Conservation (phyloP, 352 stramenopile genomes). For the Elongisporangium prolatum region DNA sequence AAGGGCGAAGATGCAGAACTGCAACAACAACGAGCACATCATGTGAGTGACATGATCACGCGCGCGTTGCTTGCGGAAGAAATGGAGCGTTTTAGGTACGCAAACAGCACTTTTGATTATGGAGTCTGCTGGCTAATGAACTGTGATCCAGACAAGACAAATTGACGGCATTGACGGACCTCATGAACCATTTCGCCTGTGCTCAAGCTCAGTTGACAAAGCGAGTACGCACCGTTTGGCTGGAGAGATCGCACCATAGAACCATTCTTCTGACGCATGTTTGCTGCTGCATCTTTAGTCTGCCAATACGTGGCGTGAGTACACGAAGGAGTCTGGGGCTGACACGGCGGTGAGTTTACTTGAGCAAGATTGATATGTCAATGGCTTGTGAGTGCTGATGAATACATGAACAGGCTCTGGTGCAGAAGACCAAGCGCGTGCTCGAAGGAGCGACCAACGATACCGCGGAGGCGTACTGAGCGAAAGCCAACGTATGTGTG, state of each 20-base stretch:
- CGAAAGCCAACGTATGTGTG: not conserved
- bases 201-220: slow-evolving; percentile 56
- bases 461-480: slow-evolving; percentile 2
- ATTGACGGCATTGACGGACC: slow-evolving; percentile 27
- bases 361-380: no score
- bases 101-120: not conserved
- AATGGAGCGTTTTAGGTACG: slow-evolving; percentile 50
- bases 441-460: slow-evolving; percentile 16
- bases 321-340: slow-evolving; percentile 31
- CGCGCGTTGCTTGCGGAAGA: slow-evolving; percentile 59
- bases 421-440: slow-evolving; percentile 38
- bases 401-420: slow-evolving; percentile 14
- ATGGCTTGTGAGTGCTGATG: not conserved
- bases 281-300: slow-evolving; percentile 10
- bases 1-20: slow-evolving; percentile 26
- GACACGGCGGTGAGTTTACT: slow-evolving; percentile 26
- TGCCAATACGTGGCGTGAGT: slow-evolving; percentile 42
- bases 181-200: slow-evolving; percentile 58
- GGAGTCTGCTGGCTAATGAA: not conserved
- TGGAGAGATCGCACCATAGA: not conserved
- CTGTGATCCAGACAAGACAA: slow-evolving; percentile 23
- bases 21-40: slow-evolving; percentile 30
- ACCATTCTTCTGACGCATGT: not conserved
- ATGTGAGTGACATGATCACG: slow-evolving; percentile 41
- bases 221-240: slow-evolving; percentile 17